phyloP scores from a whole-genome alignment of 805 yeast species.

The Pichia phayaonensis region DNA sequence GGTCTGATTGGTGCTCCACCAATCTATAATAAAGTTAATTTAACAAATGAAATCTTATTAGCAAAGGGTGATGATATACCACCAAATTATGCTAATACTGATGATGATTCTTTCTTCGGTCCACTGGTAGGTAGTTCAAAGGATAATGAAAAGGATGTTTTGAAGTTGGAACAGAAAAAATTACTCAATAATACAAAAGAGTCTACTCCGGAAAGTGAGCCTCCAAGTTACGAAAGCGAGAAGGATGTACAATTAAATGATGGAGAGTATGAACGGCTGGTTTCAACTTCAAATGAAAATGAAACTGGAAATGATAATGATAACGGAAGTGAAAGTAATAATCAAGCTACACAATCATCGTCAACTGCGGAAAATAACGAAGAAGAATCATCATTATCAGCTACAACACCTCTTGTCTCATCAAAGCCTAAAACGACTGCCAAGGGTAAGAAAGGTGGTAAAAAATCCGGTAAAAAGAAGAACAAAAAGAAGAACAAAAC shows the following conservation, averaged over 20 bases:
- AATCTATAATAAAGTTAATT: slow-evolving; percentile 22
- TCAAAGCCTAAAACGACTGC: neutral
- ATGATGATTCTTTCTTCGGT: slow-evolving; percentile 58
- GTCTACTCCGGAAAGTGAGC: slow-evolving; percentile 20
- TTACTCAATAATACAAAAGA: neutral
- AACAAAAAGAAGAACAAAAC: slow-evolving; percentile 16
- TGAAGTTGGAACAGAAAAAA: neutral
- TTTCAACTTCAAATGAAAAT: neutral
- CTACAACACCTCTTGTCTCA: neutral
- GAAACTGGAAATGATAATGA: neutral
- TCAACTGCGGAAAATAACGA: neutral
- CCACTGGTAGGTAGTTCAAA: slow-evolving; percentile 16
- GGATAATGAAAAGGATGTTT: neutral
- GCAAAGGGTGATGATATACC: slow-evolving; percentile 71
- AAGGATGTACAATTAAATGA: slow-evolving; percentile 2
- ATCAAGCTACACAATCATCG: slow-evolving; percentile 8
- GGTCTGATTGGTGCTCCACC: slow-evolving; percentile 35
- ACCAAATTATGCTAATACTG: slow-evolving; percentile 46
- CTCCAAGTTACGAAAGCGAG: slow-evolving; percentile 24
- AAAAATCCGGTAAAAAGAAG: slow-evolving; percentile 18
- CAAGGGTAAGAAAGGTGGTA: slow-evolving; percentile 12
- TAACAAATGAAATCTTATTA: slow-evolving; percentile 42
- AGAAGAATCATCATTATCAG: neutral
- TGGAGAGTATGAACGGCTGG: slow-evolving; percentile 1
- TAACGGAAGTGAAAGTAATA: neutral